A percentile compares a stretch with the other conserved stretches of the same genome.
Conservation (phyloP, 805 yeast genomes). For the Pichia occidentalis region DNA sequence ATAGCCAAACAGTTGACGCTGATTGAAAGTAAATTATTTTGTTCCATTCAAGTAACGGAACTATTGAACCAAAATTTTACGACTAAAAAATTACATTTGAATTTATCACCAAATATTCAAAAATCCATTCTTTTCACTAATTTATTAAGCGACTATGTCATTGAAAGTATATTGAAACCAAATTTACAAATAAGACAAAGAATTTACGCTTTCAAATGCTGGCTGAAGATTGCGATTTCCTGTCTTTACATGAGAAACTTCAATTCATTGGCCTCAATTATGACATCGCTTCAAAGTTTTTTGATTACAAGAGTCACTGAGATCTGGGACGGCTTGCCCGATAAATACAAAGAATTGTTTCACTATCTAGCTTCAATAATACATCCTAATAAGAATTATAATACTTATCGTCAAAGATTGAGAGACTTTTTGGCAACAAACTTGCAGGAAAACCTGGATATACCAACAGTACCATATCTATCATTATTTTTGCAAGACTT, state of each 20-base stretch:
- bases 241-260: constrained; percentile 68
- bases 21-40: constrained; percentile 61
- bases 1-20: constrained; percentile 71
- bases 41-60: constrained; percentile 59
- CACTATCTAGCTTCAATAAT: constrained; percentile 60
- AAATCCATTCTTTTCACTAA: constrained; percentile 63
- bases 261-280: constrained; percentile 72
- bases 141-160: constrained; percentile 61
- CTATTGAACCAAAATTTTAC: constrained; percentile 58
- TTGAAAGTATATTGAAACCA: constrained; percentile 60
- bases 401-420: constrained; percentile 58
- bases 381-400: constrained; percentile 70
- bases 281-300: constrained; percentile 71
- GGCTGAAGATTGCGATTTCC: constrained; percentile 71
- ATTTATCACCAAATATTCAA: constrained; percentile 57
- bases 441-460: constrained; percentile 33
- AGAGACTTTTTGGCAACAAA: constrained; percentile 48
- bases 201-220: constrained; percentile 49
- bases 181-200: constrained; percentile 42
- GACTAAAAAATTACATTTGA: constrained; percentile 50
- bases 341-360: constrained; percentile 55
- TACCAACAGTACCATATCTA: constrained; percentile 72
- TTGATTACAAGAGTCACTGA: constrained; percentile 55
- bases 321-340: constrained; percentile 53
- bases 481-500: constrained; percentile 71